Percentiles rank a stretch among this genome's conserved stretches.
phyloP scores from a whole-genome alignment of 768 basidiomycete genomes.

The Suillus paluster region DNA sequence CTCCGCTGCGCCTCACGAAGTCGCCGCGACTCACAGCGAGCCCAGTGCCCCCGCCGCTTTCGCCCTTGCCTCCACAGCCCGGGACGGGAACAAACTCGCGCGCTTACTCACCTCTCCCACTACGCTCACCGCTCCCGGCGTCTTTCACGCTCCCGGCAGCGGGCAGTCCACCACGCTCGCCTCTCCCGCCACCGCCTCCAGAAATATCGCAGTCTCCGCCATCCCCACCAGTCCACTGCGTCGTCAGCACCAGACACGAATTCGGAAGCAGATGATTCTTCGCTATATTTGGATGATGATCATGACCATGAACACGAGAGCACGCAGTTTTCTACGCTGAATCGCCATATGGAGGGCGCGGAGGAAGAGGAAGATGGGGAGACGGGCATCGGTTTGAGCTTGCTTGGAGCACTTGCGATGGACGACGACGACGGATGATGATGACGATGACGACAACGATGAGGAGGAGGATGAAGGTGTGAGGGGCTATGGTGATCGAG shows the following conservation, averaged over 20 bases:
- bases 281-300: slow-evolving; percentile 1
- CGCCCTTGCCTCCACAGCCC: slow-evolving; percentile 13
- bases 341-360: slow-evolving; percentile 11
- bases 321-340: slow-evolving; percentile 29
- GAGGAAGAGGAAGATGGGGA: slow-evolving; percentile 58
- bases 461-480: slow-evolving; percentile 20
- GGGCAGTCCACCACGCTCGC: slow-evolving; percentile 3
- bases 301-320: slow-evolving; percentile 20
- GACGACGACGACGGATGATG: slow-evolving; percentile 35
- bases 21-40: slow-evolving; percentile 24
- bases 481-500: slow-evolving; percentile 19
- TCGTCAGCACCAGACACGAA: slow-evolving; percentile 1
- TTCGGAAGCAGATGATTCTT: slow-evolving; percentile 2
- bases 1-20: slow-evolving; percentile 32
- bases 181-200: slow-evolving; percentile 16
- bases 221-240: slow-evolving; percentile 9
- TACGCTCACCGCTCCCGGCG: slow-evolving; percentile 25
- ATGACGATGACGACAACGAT: slow-evolving; percentile 36
- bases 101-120: slow-evolving; percentile 29
- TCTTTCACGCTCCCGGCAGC: slow-evolving; percentile 7
- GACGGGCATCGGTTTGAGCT: slow-evolving; percentile 69
- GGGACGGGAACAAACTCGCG: slow-evolving; percentile 17
- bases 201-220: slow-evolving; percentile 12
- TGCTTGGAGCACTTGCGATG: slow-evolving; percentile 55
- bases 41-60: slow-evolving; percentile 18